Base-by-base conservation (phyloP, 331 rosid species). In the Ulmus americana region DNA sequence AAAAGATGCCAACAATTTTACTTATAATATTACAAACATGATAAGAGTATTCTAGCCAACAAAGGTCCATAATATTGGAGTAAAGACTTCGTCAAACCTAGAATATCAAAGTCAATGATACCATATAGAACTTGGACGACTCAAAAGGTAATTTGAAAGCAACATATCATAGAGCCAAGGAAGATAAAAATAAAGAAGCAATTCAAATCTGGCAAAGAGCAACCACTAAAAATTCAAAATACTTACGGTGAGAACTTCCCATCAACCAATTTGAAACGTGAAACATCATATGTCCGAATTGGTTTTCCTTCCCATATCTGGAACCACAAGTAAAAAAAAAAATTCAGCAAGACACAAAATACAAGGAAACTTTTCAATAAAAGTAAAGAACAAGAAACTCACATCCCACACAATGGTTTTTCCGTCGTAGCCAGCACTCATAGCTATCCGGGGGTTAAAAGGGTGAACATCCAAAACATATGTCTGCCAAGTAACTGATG, bases 361-460 rank as follows among this genome's bases (percentile, higher is more conserved):
- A 46, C 63, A 66, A 20, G 10, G 69, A 43, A 67, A 70, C 68
- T 39, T 35, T 11, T 22, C 12, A 57, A 72, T 62, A 44, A 15
- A 11, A 71, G 51, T 63, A 78, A 51, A 70, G 55, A 53, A 81
- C 54, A 6, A 39, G 68, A 74, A 78, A 85, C 99, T 94, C 73
- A 94, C 99, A 90, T 94, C 99, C 99, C 99, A 94, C 70, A 94
- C 90, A 70, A 94, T 90, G 67, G 95, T 94, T 78, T 77, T 84
- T 73, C 99, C 99, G 63, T 94, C 99, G 68, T 94, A 94, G 72
- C 99, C 99, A 74, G 99, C 97, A 78, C 99, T 94, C 99, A 94
- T 94, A 62, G 97, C 99, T 69, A 94, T 84, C 79, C 99, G 88
- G 18, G 99, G 99, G 74, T 94, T 94, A 75, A 90, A 90, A 55